A percentile compares a stretch with the other conserved stretches of the same genome.
These are phyloP conservation scores for Yamadazyma membranifaciens DNA, from an alignment of 1,139 yeast genomes.

Conservation along the genomic window DNA sequence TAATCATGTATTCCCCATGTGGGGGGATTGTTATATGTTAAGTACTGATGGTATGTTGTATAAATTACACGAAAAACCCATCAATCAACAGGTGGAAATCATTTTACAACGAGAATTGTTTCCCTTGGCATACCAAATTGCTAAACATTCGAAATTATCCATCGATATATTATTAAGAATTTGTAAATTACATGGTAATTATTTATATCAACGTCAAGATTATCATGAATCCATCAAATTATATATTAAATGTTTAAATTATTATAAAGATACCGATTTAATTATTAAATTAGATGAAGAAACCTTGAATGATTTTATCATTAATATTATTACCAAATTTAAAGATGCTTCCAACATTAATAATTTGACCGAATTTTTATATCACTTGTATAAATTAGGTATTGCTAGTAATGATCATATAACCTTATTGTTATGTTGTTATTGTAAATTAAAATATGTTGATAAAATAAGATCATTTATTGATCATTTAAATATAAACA, in stretches of 20 bases:
- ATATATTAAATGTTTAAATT: conserved; percentile 48
- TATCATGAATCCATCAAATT: conserved; percentile 68
- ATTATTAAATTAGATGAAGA: conserved; percentile 13
- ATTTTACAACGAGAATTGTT: conserved; percentile 70
- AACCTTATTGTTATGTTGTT: conserved; percentile 76
- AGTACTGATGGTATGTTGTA: conserved; percentile 77
- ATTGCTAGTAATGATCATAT: conserved; percentile 75
- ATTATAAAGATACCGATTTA: conserved; percentile 16
- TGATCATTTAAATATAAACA: conserved; percentile 32
- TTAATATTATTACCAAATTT: conserved; percentile 77
- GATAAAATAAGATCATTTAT: conserved; percentile 62
- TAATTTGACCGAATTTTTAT: conserved; percentile 64
- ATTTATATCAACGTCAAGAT: conserved; percentile 63
- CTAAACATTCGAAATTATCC: conserved; percentile 46
- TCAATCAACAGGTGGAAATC: conserved; percentile 67
- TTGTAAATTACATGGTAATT: conserved; percentile 69
- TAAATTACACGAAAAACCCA: conserved; percentile 62
- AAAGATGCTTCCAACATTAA: conserved; percentile 80
- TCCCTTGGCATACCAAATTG: conserved; percentile 71
- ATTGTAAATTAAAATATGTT: conserved; percentile 70
- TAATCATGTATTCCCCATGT: conserved; percentile 50
- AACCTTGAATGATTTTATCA: conserved; percentile 50
- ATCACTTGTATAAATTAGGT: conserved; percentile 48
- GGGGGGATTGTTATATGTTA: conserved; percentile 59
- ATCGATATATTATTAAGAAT: conserved; percentile 46